phyloP scores from a whole-genome alignment of 2,329 filamentous ascomycete genomes.

The Arthrinium puccinioides region DNA sequence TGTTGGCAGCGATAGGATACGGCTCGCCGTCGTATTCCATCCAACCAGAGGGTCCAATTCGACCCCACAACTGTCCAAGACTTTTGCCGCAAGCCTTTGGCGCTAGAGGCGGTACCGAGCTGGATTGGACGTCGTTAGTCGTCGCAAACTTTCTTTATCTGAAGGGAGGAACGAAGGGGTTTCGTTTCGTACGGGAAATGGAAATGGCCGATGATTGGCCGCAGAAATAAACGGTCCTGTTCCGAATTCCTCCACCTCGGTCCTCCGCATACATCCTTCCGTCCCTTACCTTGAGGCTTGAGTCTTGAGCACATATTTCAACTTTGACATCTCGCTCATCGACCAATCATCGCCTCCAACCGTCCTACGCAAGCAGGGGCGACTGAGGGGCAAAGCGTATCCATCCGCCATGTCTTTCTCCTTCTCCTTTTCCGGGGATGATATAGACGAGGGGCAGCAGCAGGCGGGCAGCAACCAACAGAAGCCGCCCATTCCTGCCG shows the following conservation, averaged over 20 bases:
- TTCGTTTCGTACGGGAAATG: neutral
- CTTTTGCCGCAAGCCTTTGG: conserved; percentile 2
- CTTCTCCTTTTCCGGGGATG: conserved; percentile 56
- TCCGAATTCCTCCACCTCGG: neutral
- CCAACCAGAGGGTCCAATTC: conserved; percentile 8
- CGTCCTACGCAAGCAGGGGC: neutral
- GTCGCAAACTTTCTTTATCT: no score
- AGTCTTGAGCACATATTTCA: no score
- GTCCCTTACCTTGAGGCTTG: no score
- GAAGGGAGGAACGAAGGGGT: no score
- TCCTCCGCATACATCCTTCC: neutral
- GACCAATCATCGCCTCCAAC: neutral
- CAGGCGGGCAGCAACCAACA: conserved; percentile 5
- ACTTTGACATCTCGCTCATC: conserved; percentile 1
- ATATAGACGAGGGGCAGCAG: conserved; percentile 48
- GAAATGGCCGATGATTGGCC: neutral
- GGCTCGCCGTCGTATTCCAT: conserved; percentile 8
- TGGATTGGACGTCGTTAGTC: no score
- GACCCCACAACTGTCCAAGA: conserved; percentile 6
- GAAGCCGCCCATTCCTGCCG: conserved; percentile 9
- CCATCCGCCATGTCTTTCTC: conserved; percentile 38
- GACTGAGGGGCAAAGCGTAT: neutral
- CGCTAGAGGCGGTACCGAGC: no score
- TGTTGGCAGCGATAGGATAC: no score
- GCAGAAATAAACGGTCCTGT: neutral